Evolutionary conservation across 148 eudicot species (phyloP).

Genomic region (Tetragonia tetragonoides): DNA sequence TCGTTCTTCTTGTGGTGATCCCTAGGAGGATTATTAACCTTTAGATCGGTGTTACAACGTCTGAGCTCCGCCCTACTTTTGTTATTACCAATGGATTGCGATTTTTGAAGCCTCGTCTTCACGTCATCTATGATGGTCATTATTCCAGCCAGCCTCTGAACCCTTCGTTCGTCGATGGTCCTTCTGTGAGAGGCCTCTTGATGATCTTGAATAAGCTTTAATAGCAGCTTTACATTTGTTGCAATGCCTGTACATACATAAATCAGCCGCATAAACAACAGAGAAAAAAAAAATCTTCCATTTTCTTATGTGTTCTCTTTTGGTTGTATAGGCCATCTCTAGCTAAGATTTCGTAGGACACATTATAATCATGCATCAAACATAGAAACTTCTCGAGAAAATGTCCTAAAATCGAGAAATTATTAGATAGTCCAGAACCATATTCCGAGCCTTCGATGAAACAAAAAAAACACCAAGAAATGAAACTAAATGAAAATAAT

Average conservation of each 20-base stretch:
- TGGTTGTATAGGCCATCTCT: not conserved
- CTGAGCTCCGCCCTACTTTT: conserved; percentile 37
- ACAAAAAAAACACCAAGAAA: not conserved
- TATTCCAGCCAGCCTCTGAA: conserved; percentile 77
- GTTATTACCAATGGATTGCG: conserved; percentile 48
- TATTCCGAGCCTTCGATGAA: not conserved
- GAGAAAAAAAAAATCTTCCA: not conserved
- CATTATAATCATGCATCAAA: not conserved
- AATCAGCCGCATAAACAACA: not conserved
- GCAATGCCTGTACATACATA: conserved; percentile 50
- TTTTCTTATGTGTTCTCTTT: not conserved
- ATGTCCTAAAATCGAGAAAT: not conserved
- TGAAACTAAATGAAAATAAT: too few species aligned
- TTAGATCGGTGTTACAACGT: conserved; percentile 52
- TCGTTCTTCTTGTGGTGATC: conserved; percentile 27
- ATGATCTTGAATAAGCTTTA: conserved; percentile 84
- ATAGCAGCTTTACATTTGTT: conserved; percentile 62
- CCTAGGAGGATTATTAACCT: conserved; percentile 27
- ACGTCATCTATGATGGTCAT: conserved; percentile 76
- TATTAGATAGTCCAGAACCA: too few species aligned
- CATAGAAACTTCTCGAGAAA: not conserved
- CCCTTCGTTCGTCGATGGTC: conserved; percentile 50
- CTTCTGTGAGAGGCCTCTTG: conserved; percentile 52
- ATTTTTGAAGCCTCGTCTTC: conserved; percentile 57
- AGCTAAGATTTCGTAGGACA: not conserved